Evolutionary conservation across 768 basidiomycete species (phyloP), one percentile per base, ranked within the genome.

Genomic region (Agaricus blazei): DNA sequence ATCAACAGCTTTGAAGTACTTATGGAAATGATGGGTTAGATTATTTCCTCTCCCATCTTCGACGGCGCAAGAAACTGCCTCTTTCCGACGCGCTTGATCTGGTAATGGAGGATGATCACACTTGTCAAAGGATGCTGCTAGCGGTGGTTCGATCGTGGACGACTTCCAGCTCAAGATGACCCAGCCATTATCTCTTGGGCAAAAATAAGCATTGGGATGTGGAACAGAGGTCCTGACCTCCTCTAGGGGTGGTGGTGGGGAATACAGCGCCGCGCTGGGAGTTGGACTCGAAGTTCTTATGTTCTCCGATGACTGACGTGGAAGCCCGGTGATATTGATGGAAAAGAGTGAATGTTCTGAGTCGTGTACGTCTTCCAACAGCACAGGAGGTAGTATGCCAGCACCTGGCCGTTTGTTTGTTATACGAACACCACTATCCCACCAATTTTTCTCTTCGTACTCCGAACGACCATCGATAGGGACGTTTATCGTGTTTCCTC

Each of bases 181-280:
- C 90, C 90, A 93, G 5, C 86, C 85, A 60, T 92, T 88, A 54
- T 92, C 87, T 65, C 82, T 84, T 24, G 83, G 80, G 64, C 90
- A 93, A 64, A 88, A 93, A 65, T 89, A 89, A 12, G 88, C 89
- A 60, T 88, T 82, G 4, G 90, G 85, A 65, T 93, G 90, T 11
- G 91, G 90, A 29, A 89, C 75, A 29, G 89, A 78, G 14, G 77
- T 80, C n/a, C 76, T 79, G 5, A 85, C 72, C 61, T 90, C 87
- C 36, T 83, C 80, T 55, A 77, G 72, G n/a, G 82, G 74, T 1
- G 72, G 63, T n/a, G 68, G 60, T 46, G 69, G 52, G 8, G 51
- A 40, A 31, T 61, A 57, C 4, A 58, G 54, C 0, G 61, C 31
- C 19, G 65, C 28, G 15, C 52, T 59, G 19, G 64, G 61, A 1